Percentiles rank a stretch among this genome's conserved stretches.
Evolutionary conservation across 768 basidiomycete species (phyloP).

Genomic region (Tylopilus plumbeoviolaceoides): DNA sequence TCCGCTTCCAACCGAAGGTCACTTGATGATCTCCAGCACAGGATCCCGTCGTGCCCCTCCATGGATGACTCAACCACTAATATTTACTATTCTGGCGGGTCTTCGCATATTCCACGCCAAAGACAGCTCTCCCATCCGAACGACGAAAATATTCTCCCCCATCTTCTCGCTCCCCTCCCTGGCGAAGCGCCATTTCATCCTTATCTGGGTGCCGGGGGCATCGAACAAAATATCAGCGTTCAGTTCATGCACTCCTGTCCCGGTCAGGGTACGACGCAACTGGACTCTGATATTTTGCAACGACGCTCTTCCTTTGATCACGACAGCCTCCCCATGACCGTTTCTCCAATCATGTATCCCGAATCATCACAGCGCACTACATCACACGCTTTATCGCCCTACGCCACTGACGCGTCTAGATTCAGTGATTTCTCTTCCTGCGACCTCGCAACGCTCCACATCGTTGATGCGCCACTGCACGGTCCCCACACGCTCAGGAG

Average conservation of each 20-base stretch:
- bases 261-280: slow-evolving; percentile 22
- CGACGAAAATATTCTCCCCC: slow-evolving; percentile 16
- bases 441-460: slow-evolving; percentile 9
- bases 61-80: slow-evolving; percentile 21
- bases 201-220: slow-evolving; percentile 13
- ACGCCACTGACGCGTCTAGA: slow-evolving; percentile 13
- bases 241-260: slow-evolving; percentile 29
- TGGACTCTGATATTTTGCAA: slow-evolving; percentile 26
- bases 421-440: slow-evolving; percentile 9
- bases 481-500: slow-evolving; percentile 16
- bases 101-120: slow-evolving; percentile 11
- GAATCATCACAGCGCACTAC: slow-evolving; percentile 32
- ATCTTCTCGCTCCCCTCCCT: slow-evolving; percentile 14
- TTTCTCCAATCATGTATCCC: slow-evolving; percentile 18
- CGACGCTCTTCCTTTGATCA: slow-evolving; percentile 11
- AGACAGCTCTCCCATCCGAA: slow-evolving; percentile 13
- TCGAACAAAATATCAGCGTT: slow-evolving; percentile 27
- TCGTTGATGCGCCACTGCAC: slow-evolving; percentile 7
- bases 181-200: slow-evolving; percentile 11
- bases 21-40: slow-evolving; percentile 22
- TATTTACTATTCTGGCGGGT: slow-evolving; percentile 11
- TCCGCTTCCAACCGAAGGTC: slow-evolving; percentile 6
- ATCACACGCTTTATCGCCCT: slow-evolving; percentile 16
- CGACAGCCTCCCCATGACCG: not conserved
- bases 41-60: not conserved